Evolutionary conservation across 2,329 filamentous ascomycete genomes (phyloP).

Genomic region (Alternaria longipes): DNA sequence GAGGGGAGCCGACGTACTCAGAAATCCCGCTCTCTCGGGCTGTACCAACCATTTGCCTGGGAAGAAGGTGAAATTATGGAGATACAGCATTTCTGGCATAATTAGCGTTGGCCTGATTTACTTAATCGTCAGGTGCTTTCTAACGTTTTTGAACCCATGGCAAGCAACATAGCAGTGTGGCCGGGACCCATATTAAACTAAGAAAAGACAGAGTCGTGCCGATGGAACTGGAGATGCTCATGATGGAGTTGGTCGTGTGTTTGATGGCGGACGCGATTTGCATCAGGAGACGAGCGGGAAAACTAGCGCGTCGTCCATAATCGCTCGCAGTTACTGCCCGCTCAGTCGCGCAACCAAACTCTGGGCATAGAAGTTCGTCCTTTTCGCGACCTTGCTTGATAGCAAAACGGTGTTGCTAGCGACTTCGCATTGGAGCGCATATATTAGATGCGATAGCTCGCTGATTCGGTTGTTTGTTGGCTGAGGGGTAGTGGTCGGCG

Average conservation of each 20-base stretch:
- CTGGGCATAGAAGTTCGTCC: not conserved
- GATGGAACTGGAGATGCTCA: conserved; percentile 33
- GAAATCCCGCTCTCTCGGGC: conserved; percentile 49
- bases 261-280: conserved; percentile 4
- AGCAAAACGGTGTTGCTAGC: not conserved
- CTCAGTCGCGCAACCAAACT: not conserved
- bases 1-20: conserved; percentile 36
- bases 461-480: not conserved
- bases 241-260: conserved; percentile 21
- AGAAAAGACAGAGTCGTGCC: conserved; percentile 37
- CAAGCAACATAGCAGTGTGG: conserved; percentile 45
- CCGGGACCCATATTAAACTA: conserved; percentile 48
- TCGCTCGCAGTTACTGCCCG: conserved; percentile 1
- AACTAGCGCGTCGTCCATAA: conserved; percentile 9
- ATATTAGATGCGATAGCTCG: not conserved
- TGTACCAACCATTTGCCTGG: conserved; percentile 48
- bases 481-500: not conserved
- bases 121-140: not conserved
- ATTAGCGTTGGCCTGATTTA: conserved; percentile 13
- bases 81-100: conserved; percentile 45
- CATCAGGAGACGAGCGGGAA: conserved; percentile 1
- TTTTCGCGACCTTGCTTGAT: not conserved
- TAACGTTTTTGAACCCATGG: conserved; percentile 50
- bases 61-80: conserved; percentile 48
- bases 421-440: not conserved